Conservation (phyloP, 2,329 filamentous ascomycete genomes). For the Ophiostoma himal-ulmi region DNA sequence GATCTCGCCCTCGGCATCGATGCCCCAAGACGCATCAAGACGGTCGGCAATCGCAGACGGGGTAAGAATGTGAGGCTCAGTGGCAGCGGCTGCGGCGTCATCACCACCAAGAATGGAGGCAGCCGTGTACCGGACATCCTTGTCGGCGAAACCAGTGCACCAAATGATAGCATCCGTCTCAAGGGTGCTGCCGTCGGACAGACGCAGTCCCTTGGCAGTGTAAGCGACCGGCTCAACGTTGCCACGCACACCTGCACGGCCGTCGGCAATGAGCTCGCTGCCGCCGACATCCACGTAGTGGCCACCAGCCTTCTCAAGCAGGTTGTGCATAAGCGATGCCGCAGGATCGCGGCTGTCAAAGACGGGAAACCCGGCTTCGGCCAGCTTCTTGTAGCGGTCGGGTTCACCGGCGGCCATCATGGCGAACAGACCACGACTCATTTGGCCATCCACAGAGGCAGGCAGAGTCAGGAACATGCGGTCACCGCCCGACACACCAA, state of each 20-base stretch:
- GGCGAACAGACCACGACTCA: neutral
- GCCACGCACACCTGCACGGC: neutral
- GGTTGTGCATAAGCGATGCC: constrained; percentile 1
- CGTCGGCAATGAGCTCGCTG: neutral
- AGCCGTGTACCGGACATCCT: neutral
- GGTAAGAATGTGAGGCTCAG: neutral
- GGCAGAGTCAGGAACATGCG: neutral
- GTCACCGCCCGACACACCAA: neutral
- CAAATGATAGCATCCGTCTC: neutral
- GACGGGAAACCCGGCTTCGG: neutral
- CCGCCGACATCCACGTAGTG: neutral
- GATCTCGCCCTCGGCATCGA: neutral
- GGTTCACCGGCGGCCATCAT: neutral
- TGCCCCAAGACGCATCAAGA: neutral
- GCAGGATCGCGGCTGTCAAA: neutral
- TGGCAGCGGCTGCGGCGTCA: neutral
- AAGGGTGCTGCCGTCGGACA: constrained; percentile 1
- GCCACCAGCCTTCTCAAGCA: neutral
- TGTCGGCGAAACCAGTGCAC: constrained; percentile 1
- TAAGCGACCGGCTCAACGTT: constrained; percentile 2
- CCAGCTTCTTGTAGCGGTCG: neutral
- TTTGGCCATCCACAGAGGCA: neutral
- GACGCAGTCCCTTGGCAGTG: neutral
- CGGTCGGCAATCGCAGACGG: neutral
- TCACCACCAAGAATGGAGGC: neutral